Evolutionary conservation across 225 moss, liverwort and hornwort genomes (phyloP), one percentile per base, ranked within the genome.

Genomic region (Sphagnum tenellum): DNA sequence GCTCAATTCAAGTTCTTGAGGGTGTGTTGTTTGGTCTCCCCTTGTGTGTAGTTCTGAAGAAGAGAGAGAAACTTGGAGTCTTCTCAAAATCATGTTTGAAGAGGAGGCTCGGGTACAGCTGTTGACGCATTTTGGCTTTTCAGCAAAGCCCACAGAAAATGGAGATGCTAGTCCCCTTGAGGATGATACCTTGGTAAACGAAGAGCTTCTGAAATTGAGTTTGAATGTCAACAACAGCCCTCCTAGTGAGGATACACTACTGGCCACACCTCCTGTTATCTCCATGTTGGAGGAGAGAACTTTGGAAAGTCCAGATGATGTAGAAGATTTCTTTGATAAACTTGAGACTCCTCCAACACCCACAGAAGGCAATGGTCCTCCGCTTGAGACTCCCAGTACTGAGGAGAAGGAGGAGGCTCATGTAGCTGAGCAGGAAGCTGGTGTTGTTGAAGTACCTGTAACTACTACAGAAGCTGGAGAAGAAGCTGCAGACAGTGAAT

Each of bases 11-110:
- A 29, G 0, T 29, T 29, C 29, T 29, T 29, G 29, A 29, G 29
- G 29, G 29, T 29, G 29, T 29, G 29, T 29, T 29, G 29, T 29
- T 29, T 29, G 29, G 29, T 29, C 29, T 29, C 29, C 29, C 29
- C 29, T 29, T 29, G 29, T 29, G 29, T 29, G 8, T 81, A 96
- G 95, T 74, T 87, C 70, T 57, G 84, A 99, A 66, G 90, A 90
- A 58, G 98, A 99, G 49, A 74, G 69, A 70, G 93, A 91, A 74
- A 93, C 90, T 48, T 98, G 98, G 98, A 91, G 76, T 62, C 90
- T 93, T 68, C 76, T 98, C 2, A 98, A 93, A 71, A 89, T 98
- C 50, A 98, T 98, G 98, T 93, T 98, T 56, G 98, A 93, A 62
- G 93, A 98, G 55, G 98, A 93, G 71, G 98, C 98, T 60, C 79